A percentile compares a stretch with the other conserved stretches of the same genome.
These are phyloP conservation scores for Lathyrus sativus DNA, from an alignment of 306 rosid genomes.

Conservation along the genomic window DNA sequence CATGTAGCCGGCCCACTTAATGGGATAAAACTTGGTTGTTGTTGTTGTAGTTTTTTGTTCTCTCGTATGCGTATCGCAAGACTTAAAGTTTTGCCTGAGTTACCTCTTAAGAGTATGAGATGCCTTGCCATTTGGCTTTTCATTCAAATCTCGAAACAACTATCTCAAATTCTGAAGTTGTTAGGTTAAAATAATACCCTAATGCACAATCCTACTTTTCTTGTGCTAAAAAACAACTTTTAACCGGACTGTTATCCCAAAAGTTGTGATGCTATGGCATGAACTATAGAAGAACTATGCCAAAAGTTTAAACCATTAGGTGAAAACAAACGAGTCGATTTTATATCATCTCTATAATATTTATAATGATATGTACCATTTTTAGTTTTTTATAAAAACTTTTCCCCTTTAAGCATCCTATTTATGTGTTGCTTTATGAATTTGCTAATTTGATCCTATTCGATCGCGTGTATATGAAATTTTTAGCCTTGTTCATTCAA, in stretches of 20 bases:
- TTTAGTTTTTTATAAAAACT: background rate
- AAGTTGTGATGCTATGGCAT: background rate
- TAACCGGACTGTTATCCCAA: background rate
- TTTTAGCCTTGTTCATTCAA: background rate
- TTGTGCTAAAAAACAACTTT: background rate
- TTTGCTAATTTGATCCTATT: background rate
- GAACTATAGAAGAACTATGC: background rate
- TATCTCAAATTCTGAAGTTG: no score
- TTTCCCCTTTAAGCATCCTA: background rate
- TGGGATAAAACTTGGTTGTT: no score
- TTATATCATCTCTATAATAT: background rate
- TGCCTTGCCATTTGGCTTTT: no score
- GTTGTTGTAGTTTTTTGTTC: no score
- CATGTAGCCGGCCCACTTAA: no score
- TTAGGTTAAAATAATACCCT: no score
- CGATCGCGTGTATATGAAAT: background rate
- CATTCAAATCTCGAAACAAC: no score
- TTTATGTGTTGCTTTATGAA: background rate
- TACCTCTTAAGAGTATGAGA: no score
- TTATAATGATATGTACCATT: background rate
- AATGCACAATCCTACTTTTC: background rate
- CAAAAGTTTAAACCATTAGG: background rate
- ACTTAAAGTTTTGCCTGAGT: no score
- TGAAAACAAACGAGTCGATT: background rate
- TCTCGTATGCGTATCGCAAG: no score